These are phyloP conservation scores for Fagopyrum homotropicum DNA, from an alignment of 148 eudicot species.

Conservation along the genomic window DNA sequence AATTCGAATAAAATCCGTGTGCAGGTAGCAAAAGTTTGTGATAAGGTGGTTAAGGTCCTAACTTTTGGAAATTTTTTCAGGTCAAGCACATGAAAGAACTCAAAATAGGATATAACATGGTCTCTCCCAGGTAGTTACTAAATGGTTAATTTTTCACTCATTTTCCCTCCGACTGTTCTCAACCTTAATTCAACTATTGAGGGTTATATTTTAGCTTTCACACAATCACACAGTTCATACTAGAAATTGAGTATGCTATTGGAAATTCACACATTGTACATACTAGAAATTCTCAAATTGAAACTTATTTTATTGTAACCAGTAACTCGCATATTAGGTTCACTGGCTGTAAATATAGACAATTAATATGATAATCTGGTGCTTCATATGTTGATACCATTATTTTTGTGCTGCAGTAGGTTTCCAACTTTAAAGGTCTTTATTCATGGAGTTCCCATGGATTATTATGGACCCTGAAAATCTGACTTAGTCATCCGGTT, in stretches of 20 bases:
- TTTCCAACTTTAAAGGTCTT: constrained; percentile 86
- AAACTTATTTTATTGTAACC: neutral
- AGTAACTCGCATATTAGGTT: neutral
- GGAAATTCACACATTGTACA: neutral
- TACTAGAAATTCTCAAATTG: neutral
- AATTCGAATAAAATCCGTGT: constrained; percentile 7
- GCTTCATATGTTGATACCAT: neutral
- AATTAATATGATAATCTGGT: neutral
- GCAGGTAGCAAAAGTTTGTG: constrained; percentile 77
- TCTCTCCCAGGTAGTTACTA: constrained; percentile 68
- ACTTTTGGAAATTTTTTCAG: constrained; percentile 25
- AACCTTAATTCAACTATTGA: neutral
- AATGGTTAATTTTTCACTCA: neutral
- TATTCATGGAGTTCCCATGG: constrained; percentile 80
- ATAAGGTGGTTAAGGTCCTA: constrained; percentile 48
- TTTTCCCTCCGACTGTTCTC: neutral
- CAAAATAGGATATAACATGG: constrained; percentile 71
- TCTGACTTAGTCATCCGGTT: constrained; percentile 60
- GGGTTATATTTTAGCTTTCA: neutral
- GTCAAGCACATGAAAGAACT: constrained; percentile 83
- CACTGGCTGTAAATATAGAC: neutral
- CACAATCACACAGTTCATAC: no score
- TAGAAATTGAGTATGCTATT: constrained; percentile 70
- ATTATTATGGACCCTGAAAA: constrained; percentile 81
- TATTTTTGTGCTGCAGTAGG: constrained; percentile 48